Evolutionary conservation across 805 yeast genomes (phyloP), one percentile per base, ranked within the genome.

Genomic region (Candida berthetii): DNA sequence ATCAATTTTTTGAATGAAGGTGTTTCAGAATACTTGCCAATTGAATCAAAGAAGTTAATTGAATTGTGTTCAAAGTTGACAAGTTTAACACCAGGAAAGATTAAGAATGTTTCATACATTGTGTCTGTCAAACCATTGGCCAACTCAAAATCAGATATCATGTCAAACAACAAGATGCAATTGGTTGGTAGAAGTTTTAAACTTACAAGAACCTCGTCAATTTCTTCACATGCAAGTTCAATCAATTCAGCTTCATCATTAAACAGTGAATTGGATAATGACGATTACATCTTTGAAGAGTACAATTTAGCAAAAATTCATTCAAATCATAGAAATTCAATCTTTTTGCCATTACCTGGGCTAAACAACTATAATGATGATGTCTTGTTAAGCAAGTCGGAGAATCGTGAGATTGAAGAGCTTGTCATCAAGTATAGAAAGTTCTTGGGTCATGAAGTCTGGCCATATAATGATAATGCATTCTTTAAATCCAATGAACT

Each of bases 1-100:
- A 72, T 85, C 36, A 85, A 85, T 53, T 84, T 88, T 55, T 81
- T 86, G 54, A 85, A 85, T 57, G 95, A 85, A 60, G 88, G 81
- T 13, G 69, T 80, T n/a, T 68, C 76, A n/a, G 54, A 59, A 11
- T 68, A 59, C 43, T 62, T 84, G 40, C 95, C 93, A 1, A 61
- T 80, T 17, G 91, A 85, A 48, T 68, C 85, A 3, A 75, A 77
- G 60, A 70, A 64, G 43, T 60, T 85, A 44, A 66, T 84, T 25
- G 87, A 80, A 43, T 60, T 76, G 2, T 80, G 85, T 2, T 78
- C 90, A 0, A 74, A 64, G 50, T 60, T 85, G 37, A 72, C 82
- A 22, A 72, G 77, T 3, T 66, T 63, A 33, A 81, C 82, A 4
- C 74, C 80, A 29, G 64, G 68, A 25, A 79, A 70, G 52, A 59